A percentile compares a stretch with the other conserved stretches of the same genome.
Evolutionary conservation across 1,139 yeast genomes (phyloP).

Genomic region (Yamadazyma triangularis): DNA sequence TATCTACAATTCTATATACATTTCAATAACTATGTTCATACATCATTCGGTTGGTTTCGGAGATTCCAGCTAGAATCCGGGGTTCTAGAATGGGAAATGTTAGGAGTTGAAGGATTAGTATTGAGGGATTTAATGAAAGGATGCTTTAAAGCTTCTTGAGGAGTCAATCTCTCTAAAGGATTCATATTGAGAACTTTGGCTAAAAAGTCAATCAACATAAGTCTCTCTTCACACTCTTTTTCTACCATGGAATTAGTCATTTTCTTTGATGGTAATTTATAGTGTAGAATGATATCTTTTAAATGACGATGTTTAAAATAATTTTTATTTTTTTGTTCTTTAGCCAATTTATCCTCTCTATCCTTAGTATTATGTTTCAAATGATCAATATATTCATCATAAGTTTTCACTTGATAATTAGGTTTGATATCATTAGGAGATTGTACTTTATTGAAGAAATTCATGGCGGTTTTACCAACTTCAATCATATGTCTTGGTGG

Average conservation of each 20-base stretch:
- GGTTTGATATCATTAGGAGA: conserved; percentile 25
- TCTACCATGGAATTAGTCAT: conserved; percentile 64
- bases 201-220: conserved; percentile 71
- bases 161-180: conserved; percentile 94
- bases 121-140: conserved; percentile 59
- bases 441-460: conserved; percentile 55
- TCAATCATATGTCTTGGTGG: conserved; percentile 98
- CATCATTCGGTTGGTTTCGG: too few species aligned
- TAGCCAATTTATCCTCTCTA: conserved; percentile 44
- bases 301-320: conserved; percentile 75
- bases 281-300: conserved; percentile 72
- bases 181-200: conserved; percentile 74
- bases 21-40: too few species aligned
- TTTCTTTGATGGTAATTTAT: conserved; percentile 65
- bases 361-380: conserved; percentile 24
- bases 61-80: too few species aligned
- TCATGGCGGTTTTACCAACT: conserved; percentile 79
- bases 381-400: conserved; percentile 37
- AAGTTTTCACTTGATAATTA: conserved; percentile 26
- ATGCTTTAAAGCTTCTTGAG: conserved; percentile 90
- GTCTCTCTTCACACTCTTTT: conserved; percentile 69
- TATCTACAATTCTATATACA: too few species aligned
- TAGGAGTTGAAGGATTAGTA: too few species aligned
- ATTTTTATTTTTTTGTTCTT: conserved; percentile 78
- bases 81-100: too few species aligned